These are phyloP conservation scores for Fragaria iinumae DNA, from an alignment of 306 rosid genomes.

Conservation along the genomic window DNA sequence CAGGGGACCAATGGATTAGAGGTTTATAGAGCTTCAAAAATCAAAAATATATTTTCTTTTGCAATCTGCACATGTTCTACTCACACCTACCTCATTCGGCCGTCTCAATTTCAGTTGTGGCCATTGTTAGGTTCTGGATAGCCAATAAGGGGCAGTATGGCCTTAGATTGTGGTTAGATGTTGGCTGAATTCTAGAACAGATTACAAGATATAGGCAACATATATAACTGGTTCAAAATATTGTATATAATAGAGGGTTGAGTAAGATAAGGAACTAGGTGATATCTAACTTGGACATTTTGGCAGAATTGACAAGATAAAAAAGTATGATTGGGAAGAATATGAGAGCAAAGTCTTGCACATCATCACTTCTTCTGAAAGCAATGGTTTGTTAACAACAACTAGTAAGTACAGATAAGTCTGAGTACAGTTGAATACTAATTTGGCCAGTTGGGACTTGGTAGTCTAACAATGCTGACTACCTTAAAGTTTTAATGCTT, in stretches of 20 bases:
- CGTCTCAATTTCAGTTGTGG: constrained; percentile 3
- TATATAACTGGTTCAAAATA: neutral
- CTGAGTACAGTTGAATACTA: neutral
- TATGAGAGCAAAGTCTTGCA: neutral
- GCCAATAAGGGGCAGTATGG: constrained; percentile 12
- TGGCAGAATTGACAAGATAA: neutral
- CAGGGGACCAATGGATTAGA: constrained; percentile 21
- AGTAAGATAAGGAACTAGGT: neutral
- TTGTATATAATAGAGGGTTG: constrained; percentile 2
- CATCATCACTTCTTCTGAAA: constrained; percentile 6
- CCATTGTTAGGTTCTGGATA: constrained; percentile 3
- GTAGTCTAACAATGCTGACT: constrained; percentile 3
- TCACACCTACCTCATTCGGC: neutral
- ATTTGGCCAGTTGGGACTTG: neutral
- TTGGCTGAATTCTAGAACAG: constrained; percentile 14
- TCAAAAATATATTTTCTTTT: neutral
- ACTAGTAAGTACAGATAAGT: neutral
- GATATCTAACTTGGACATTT: neutral
- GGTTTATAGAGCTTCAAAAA: neutral
- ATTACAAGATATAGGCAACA: neutral
- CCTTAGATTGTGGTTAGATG: neutral
- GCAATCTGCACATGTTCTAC: constrained; percentile 5
- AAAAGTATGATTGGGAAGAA: neutral
- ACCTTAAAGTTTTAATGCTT: neutral
- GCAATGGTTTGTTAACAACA: neutral